Evolutionary conservation across 768 basidiomycete genomes (phyloP).

Genomic region (Strobilomyces confusus): DNA sequence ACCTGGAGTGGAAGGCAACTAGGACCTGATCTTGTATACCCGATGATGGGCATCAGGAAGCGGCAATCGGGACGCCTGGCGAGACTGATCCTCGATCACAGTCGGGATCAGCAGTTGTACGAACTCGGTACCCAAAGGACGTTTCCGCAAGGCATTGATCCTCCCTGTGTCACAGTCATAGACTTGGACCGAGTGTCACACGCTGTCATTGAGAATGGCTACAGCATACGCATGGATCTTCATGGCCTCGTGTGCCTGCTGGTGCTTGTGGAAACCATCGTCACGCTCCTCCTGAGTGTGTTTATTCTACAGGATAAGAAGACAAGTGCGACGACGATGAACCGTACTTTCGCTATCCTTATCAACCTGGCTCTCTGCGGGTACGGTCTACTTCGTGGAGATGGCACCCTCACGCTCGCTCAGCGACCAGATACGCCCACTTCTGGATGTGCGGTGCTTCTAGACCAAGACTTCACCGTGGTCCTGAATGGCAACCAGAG

Average conservation of each 20-base stretch:
- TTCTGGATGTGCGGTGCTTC: background rate
- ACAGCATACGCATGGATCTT: background rate
- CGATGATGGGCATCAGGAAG: slow-evolving; percentile 2
- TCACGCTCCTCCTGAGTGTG: no score
- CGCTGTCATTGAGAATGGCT: background rate
- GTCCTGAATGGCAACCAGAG: background rate
- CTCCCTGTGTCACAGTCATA: background rate
- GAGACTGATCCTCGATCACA: background rate
- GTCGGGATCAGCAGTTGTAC: background rate
- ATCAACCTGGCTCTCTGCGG: background rate
- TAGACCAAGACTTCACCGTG: background rate
- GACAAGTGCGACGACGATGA: no score
- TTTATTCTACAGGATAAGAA: background rate
- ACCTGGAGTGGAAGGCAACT: background rate
- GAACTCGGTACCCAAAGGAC: background rate
- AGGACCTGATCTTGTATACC: background rate
- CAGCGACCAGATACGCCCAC: background rate
- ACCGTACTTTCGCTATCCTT: background rate
- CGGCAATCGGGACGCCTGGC: slow-evolving; percentile 2
- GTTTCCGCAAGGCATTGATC: background rate
- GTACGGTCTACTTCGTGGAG: background rate
- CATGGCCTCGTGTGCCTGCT: background rate
- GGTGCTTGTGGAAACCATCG: background rate
- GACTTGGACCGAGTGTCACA: background rate
- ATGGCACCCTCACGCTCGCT: slow-evolving; percentile 1